Conservation (phyloP, 225 moss, liverwort and hornwort genomes). For the Takakia lepidozioides region DNA sequence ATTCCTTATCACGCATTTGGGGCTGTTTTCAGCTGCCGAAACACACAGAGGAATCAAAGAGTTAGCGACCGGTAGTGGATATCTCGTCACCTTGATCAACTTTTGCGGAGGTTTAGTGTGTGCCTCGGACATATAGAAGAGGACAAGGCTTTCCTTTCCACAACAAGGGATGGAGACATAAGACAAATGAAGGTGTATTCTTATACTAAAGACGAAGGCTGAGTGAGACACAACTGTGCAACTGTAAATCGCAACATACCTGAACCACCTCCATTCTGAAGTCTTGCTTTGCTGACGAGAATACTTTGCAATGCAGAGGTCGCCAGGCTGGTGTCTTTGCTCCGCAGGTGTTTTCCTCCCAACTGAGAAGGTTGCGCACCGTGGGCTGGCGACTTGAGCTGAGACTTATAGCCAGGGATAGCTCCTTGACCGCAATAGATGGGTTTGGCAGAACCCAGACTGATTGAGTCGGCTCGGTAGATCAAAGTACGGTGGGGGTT, state of each 20-base stretch:
- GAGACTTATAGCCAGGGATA: background rate
- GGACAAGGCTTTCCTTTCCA: background rate
- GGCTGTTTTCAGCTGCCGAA: conserved; percentile 21
- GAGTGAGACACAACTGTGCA: no score
- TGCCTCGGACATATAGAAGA: background rate
- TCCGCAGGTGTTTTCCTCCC: background rate
- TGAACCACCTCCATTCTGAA: conserved; percentile 1
- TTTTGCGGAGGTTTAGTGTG: no score
- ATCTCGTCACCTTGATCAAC: no score
- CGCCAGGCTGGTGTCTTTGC: background rate
- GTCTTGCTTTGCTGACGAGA: background rate
- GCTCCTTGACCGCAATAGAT: no score
- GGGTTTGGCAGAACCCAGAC: conserved; percentile 26
- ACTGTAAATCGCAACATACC: no score
- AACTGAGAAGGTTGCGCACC: background rate
- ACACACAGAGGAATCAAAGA: background rate
- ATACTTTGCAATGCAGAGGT: background rate
- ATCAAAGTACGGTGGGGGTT: conserved; percentile 17
- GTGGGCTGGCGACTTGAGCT: conserved; percentile 1
- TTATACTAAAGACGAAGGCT: background rate
- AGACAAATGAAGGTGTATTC: background rate
- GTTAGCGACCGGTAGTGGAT: no score
- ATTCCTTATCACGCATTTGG: conserved; percentile 41
- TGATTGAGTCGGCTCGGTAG: conserved; percentile 30
- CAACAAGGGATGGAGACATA: background rate